Base-by-base conservation (phyloP, 163 green algal genomes). In the Scenedesmus sp. region DNA sequence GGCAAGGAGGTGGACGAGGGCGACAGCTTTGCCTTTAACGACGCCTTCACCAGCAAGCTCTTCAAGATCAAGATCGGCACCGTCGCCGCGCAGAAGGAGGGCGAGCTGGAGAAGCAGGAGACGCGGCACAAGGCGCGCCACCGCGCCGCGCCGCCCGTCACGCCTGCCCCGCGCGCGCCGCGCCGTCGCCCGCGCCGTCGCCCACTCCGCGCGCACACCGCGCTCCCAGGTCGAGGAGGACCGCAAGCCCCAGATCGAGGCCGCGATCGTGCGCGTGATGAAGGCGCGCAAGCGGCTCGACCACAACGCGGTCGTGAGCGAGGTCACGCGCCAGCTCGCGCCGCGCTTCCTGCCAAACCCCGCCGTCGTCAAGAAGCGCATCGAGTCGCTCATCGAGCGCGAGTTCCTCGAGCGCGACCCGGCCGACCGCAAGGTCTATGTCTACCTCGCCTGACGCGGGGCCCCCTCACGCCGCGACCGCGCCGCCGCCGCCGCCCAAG, bases 231-330 rank as follows among this genome's bases (percentile, higher is more conserved):
- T 98, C 62, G 93, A 98, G 84, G 95, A 98, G 85, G 96, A 99
- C 84, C 87, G 96, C 65, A 98, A 97, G 87, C 92, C 92, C 44
- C 92, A 98, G 87, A 97, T 99, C 45, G 96, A 99, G 81, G 96
- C 96, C 5, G 96, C 96, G 33, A 97, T 99, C 50, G 96, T 99
- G 65, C 93, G 96, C 67, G 94, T 98, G 77, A 98, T 99, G 95
- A 99, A 99, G 91, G 90, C 91, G 36, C 82, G 94, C 22, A 89
- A 90, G 70, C 75, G 89, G 33, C 87, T 98, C 51, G 92, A 97
- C 82, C 94, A 98, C 87, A 98, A 98, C 89, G 92, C 86, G 62
- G 92, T 98, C 44, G 89, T 99, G 44, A 90, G 87, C 11, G 93
- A 98, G 84, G 77, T 97, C 53, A 96, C 93, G 28, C 91, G 86